phyloP scores from a whole-genome alignment of 768 basidiomycete species.

The Hebeloma cylindrosporum region DNA sequence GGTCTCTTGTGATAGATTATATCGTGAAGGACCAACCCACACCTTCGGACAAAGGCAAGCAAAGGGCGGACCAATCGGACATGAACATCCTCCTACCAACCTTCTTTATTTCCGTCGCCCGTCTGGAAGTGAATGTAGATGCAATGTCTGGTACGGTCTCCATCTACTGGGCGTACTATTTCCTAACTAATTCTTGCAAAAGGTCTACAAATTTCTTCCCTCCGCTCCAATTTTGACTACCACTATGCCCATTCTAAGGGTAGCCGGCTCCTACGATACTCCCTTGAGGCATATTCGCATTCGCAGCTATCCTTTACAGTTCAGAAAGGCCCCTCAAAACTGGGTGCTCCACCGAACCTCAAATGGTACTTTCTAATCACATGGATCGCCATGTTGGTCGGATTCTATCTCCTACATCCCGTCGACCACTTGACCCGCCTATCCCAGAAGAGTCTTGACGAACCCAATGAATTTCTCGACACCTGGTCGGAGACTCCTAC shows the following conservation, averaged over 20 bases:
- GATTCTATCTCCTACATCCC: constrained; percentile 26
- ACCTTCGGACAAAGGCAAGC: constrained; percentile 35
- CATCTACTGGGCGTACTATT: constrained; percentile 7
- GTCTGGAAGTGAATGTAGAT: constrained; percentile 62
- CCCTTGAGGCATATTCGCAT: constrained; percentile 56
- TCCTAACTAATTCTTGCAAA: constrained; percentile 8
- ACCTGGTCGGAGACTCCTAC: constrained; percentile 27
- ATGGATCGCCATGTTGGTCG: constrained; percentile 31
- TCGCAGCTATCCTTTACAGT: constrained; percentile 49
- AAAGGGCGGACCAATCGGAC: constrained; percentile 27
- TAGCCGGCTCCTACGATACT: constrained; percentile 54
- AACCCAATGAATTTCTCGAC: constrained; percentile 22
- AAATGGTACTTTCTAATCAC: constrained; percentile 25
- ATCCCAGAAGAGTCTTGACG: constrained; percentile 27
- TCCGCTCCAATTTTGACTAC: constrained; percentile 59
- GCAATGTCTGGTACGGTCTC: constrained; percentile 47
- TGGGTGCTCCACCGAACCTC: constrained; percentile 13
- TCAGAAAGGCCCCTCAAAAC: constrained; percentile 16
- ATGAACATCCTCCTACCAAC: constrained; percentile 60
- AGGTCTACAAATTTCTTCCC: constrained; percentile 44
- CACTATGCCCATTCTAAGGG: constrained; percentile 42
- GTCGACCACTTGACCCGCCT: constrained; percentile 28
- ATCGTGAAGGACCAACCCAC: constrained; percentile 42
- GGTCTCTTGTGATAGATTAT: constrained; percentile 63
- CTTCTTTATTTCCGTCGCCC: constrained; percentile 69